phyloP scores from a whole-genome alignment of 371 early-diverging fungal species.

The Rhizopus arrhizus region DNA sequence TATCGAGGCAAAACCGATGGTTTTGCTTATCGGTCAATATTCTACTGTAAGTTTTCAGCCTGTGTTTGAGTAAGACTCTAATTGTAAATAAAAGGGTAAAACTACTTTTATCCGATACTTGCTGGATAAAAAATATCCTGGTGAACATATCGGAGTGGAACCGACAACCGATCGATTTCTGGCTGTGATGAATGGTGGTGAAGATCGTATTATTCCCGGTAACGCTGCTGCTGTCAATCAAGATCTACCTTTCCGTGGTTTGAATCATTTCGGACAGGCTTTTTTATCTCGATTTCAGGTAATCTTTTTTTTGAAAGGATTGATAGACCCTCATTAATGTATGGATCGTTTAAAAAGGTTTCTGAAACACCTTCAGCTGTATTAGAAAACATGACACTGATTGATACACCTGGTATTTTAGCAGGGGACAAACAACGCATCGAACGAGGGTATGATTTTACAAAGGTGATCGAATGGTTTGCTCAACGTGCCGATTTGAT shows the following conservation, averaged over 20 bases:
- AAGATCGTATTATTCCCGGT: constrained; percentile 80
- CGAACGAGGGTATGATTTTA: constrained; percentile 84
- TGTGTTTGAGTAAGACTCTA: too few relatives aligned
- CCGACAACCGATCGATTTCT: constrained; percentile 87
- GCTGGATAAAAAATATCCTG: constrained; percentile 81
- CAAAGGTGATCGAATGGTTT: constrained; percentile 82
- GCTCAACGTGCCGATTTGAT: constrained; percentile 85
- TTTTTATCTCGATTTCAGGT: constrained; percentile 85
- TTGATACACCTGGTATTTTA: constrained; percentile 89
- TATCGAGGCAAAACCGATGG: constrained; percentile 85
- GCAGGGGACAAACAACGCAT: constrained; percentile 83
- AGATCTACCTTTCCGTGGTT: constrained; percentile 80
- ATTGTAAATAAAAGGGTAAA: constrained; percentile 58
- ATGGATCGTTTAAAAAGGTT: constrained; percentile 47
- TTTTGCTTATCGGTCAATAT: constrained; percentile 84
- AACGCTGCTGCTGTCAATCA: constrained; percentile 87
- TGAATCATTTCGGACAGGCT: constrained; percentile 75
- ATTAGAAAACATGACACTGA: constrained; percentile 79
- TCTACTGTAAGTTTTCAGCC: constrained; percentile 53
- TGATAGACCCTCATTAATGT: not conserved
- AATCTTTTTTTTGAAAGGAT: not conserved
- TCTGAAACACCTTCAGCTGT: constrained; percentile 74
- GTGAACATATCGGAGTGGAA: constrained; percentile 84
- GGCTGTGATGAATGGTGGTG: constrained; percentile 78
- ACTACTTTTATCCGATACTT: constrained; percentile 84